Percentiles rank a stretch among this genome's conserved stretches.
These are phyloP conservation scores for Ocimum tenuiflorum DNA, from an alignment of 257 asterid species.

Conservation along the genomic window DNA sequence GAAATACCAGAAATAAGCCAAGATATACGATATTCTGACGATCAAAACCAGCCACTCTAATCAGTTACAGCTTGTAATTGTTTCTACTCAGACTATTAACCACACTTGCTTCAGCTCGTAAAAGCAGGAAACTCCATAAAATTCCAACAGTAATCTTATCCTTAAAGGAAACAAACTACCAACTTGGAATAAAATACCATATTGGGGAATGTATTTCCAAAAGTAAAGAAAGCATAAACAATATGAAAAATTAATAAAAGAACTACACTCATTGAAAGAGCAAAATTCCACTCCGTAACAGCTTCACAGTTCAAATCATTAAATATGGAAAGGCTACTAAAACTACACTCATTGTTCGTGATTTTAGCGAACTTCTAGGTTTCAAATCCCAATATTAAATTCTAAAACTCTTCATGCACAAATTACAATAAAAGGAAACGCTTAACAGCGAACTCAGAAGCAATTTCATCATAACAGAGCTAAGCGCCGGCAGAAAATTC, in stretches of 20 bases:
- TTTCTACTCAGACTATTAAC: not conserved
- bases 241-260: too few relatives aligned
- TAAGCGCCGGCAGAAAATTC: too few relatives aligned
- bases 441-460: not conserved
- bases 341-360: not conserved
- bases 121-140: not conserved
- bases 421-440: not conserved
- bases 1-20: conserved; percentile 5
- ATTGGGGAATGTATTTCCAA: not conserved
- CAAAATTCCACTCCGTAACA: not conserved
- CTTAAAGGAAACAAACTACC: not conserved
- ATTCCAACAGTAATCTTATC: not conserved
- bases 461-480: not conserved
- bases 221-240: too few relatives aligned
- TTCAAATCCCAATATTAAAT: not conserved
- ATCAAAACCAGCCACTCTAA: conserved; percentile 2
- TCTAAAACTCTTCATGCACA: too few relatives aligned
- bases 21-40: not conserved
- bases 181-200: not conserved
- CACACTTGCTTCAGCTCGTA: not conserved
- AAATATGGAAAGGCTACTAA: not conserved
- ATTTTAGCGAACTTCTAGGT: not conserved
- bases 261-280: conserved; percentile 4
- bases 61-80: not conserved
- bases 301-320: not conserved